Conservation (phyloP, 148 eudicot species). For the Arbutus unedo region DNA sequence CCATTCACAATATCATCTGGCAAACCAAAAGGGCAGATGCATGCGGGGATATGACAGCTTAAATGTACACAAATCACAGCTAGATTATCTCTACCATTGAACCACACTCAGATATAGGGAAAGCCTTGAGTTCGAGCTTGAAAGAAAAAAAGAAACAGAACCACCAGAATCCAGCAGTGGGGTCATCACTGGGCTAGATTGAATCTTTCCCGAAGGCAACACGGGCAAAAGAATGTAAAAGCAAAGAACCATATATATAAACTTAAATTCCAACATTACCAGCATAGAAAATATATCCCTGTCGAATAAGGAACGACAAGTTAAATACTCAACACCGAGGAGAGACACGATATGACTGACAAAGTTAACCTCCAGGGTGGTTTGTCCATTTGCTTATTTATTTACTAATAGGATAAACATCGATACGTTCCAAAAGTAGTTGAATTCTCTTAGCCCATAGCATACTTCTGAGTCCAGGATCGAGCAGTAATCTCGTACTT, state of each 20-base stretch:
- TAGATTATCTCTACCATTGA: no score
- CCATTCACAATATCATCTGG: no score
- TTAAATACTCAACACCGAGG: conserved; percentile 12
- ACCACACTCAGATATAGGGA: neutral
- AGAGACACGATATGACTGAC: neutral
- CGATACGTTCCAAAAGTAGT: no score
- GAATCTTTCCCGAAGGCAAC: neutral
- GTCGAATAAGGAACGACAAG: neutral
- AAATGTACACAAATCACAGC: no score
- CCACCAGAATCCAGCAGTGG: neutral
- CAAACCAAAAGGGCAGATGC: no score
- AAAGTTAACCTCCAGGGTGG: neutral
- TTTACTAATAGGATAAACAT: conserved; percentile 11
- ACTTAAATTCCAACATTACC: conserved; percentile 2
- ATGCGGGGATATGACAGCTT: no score
- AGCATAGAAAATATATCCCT: neutral
- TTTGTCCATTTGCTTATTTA: conserved; percentile 12
- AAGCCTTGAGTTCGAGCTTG: neutral
- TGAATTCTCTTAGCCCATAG: conserved; percentile 27
- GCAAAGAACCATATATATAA: neutral
- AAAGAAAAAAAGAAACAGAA: neutral
- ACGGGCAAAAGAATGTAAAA: neutral
- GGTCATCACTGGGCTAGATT: neutral
- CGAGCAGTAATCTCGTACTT: conserved; percentile 53
- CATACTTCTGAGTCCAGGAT: conserved; percentile 53